Percentiles rank a stretch among this genome's conserved stretches.
These are phyloP conservation scores for Schizopora paradoxa DNA, from an alignment of 1,284 basidiomycete species.

Conservation along the genomic window DNA sequence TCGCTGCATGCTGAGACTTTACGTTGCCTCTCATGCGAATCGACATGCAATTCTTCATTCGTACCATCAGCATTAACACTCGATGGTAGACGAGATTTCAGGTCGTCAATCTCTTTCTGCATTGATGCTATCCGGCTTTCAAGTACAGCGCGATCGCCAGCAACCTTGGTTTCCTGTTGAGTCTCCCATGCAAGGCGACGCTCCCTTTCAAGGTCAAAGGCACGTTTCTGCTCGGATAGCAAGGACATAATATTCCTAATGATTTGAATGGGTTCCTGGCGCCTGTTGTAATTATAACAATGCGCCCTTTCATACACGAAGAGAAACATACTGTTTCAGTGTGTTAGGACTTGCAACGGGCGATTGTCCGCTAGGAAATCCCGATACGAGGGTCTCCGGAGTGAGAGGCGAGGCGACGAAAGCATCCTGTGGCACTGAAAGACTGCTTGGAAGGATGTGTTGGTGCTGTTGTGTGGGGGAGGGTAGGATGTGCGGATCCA, in stretches of 20 bases:
- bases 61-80: too few species aligned
- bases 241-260: constrained; percentile 55
- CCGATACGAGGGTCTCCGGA: constrained; percentile 35
- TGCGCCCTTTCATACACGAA: not conserved
- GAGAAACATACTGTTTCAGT: constrained; percentile 18
- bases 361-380: constrained; percentile 53
- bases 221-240: constrained; percentile 46
- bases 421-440: not conserved
- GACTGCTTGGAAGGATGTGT: not conserved
- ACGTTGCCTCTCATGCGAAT: too few species aligned
- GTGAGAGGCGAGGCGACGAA: not conserved
- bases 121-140: constrained; percentile 52
- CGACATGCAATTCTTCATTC: too few species aligned
- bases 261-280: constrained; percentile 35
- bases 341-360: constrained; percentile 27
- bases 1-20: too few species aligned
- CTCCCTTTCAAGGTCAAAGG: constrained; percentile 51
- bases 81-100: too few species aligned
- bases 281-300: constrained; percentile 8
- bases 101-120: constrained; percentile 48
- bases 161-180: constrained; percentile 55
- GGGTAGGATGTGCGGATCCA: constrained; percentile 20
- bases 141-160: constrained; percentile 51
- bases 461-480: constrained; percentile 3
- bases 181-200: constrained; percentile 60